Conservation (phyloP, 768 basidiomycete species). For the Naganishia onofrii region DNA sequence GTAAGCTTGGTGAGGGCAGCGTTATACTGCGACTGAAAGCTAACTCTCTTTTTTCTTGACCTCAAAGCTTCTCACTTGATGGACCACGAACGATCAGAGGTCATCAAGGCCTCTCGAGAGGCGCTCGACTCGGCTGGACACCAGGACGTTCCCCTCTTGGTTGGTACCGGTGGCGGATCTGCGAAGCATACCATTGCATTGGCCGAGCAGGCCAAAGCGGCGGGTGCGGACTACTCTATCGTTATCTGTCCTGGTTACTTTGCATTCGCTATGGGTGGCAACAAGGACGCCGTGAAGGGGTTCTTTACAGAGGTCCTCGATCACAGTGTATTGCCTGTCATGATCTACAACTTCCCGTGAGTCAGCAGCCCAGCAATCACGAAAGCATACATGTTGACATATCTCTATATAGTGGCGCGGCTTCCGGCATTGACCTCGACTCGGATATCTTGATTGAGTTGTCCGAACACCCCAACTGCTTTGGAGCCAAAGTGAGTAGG, state of each 20-base stretch:
- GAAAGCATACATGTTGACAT: not conserved
- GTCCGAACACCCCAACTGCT: conserved; percentile 75
- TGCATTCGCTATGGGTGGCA: conserved; percentile 61
- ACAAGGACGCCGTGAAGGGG: conserved; percentile 46
- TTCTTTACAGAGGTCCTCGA: conserved; percentile 58
- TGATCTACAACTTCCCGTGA: conserved; percentile 79
- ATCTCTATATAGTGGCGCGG: conserved; percentile 43
- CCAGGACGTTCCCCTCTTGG: conserved; percentile 66
- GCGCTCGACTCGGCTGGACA: conserved; percentile 73
- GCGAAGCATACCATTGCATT: conserved; percentile 71
- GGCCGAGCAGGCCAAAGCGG: conserved; percentile 69
- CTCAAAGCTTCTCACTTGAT: conserved; percentile 49
- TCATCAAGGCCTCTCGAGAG: conserved; percentile 62
- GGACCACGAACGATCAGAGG: conserved; percentile 42
- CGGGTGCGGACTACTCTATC: conserved; percentile 76
- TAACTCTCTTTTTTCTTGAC: not conserved
- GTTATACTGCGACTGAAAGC: not conserved
- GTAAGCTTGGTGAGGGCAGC: conserved; percentile 52
- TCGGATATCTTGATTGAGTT: conserved; percentile 70
- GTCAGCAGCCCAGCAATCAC: conserved; percentile 39
- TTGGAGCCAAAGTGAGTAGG: conserved; percentile 61
- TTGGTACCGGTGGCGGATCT: conserved; percentile 79
- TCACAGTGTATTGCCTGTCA: conserved; percentile 59
- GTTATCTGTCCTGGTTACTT: conserved; percentile 58
- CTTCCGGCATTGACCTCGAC: conserved; percentile 73